A percentile compares a stretch with the other conserved stretches of the same genome.
Evolutionary conservation across 345 rosid genomes (phyloP).

Genomic region (Pistacia integerrima): DNA sequence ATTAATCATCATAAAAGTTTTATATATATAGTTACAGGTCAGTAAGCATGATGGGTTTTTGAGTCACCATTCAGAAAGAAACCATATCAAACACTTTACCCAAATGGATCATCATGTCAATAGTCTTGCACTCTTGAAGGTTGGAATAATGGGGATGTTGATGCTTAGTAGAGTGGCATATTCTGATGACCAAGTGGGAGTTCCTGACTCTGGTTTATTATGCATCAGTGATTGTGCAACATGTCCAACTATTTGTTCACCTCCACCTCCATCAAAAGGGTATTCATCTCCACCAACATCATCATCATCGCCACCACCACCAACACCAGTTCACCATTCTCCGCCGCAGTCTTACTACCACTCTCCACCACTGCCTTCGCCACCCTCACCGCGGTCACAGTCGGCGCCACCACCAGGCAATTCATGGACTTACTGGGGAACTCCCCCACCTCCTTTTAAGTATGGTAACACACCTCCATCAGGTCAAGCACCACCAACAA

Average conservation of each 20-base stretch:
- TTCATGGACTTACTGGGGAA: conserved; percentile 14
- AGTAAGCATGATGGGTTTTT: conserved; percentile 7
- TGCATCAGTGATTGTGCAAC: conserved; percentile 51
- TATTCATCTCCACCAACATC: conserved; percentile 16
- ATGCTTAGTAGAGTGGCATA: conserved; percentile 20
- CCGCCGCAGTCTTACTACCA: conserved; percentile 20
- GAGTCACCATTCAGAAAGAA: conserved; percentile 3
- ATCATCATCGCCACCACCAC: neutral
- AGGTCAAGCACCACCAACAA: conserved; percentile 32
- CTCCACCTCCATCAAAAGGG: conserved; percentile 32
- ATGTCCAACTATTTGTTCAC: conserved; percentile 49
- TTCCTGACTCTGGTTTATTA: conserved; percentile 29
- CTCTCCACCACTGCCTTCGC: conserved; percentile 27
- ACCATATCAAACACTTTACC: neutral
- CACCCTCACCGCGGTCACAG: neutral
- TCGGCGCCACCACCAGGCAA: neutral
- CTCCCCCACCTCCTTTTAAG: conserved; percentile 54
- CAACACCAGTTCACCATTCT: conserved; percentile 20
- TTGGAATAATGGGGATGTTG: conserved; percentile 21
- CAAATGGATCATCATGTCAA: conserved; percentile 17
- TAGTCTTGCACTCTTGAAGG: conserved; percentile 5
- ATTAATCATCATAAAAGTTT: too few relatives aligned
- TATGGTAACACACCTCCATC: conserved; percentile 15
- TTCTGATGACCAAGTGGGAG: conserved; percentile 26
- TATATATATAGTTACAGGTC: neutral